phyloP scores from a whole-genome alignment of 2,329 filamentous ascomycete genomes.

The Sphaerulina vaccinii region DNA sequence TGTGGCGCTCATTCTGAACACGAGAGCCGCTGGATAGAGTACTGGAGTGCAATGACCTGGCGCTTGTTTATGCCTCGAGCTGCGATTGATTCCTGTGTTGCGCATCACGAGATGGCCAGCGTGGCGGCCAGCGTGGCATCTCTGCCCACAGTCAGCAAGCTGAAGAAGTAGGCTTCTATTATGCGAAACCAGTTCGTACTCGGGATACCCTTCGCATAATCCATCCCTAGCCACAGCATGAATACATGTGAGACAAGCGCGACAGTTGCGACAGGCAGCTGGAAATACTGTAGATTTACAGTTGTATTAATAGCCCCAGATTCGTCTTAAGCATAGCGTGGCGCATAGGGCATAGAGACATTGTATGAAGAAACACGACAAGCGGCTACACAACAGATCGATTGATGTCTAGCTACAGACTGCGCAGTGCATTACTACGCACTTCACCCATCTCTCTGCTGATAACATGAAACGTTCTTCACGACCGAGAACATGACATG shows the following conservation, averaged over 20 bases:
- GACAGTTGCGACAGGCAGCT: constrained; percentile 6
- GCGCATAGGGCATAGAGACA: neutral
- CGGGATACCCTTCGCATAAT: constrained; percentile 6
- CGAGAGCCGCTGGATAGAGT: constrained; percentile 41
- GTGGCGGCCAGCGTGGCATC: constrained; percentile 3
- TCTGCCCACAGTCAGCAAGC: constrained; percentile 9
- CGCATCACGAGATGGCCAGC: neutral
- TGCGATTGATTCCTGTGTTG: neutral
- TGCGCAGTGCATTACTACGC: neutral
- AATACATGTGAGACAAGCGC: neutral
- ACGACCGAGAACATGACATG: too few relatives aligned
- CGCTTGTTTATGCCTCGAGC: neutral
- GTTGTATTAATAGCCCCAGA: neutral
- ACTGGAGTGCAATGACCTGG: neutral
- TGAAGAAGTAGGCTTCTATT: constrained; percentile 3
- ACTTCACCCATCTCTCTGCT: too few relatives aligned
- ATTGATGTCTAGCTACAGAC: neutral
- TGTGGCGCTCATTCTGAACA: constrained; percentile 90
- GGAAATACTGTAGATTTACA: constrained; percentile 1
- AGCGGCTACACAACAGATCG: neutral
- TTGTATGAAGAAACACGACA: neutral
- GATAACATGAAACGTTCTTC: too few relatives aligned
- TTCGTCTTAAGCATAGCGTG: constrained; percentile 6
- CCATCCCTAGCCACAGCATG: constrained; percentile 11
- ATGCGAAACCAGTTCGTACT: neutral